A percentile compares a stretch with the other conserved stretches of the same genome.
Evolutionary conservation across 805 yeast species (phyloP).

Genomic region (Saccharomycopsis sp.): DNA sequence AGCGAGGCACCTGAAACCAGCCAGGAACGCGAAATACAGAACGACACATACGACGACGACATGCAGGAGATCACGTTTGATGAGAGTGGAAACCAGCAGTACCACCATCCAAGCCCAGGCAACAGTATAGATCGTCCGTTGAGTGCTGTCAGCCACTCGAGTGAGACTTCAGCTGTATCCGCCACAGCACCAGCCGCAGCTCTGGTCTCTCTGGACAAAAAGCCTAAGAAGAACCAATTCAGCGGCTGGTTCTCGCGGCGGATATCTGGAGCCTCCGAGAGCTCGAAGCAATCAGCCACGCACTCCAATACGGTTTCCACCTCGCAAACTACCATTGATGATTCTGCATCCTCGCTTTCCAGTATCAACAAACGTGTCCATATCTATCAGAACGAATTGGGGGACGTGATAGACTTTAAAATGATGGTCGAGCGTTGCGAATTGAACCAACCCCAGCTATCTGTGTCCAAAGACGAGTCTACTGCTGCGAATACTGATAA

Average conservation of each 20-base stretch:
- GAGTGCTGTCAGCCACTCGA: background rate
- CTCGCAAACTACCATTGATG: background rate
- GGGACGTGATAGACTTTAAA: background rate
- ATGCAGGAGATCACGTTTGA: slow-evolving; percentile 12
- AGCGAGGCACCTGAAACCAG: slow-evolving; percentile 28
- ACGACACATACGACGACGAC: slow-evolving; percentile 10
- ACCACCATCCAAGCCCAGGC: background rate
- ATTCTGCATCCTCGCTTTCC: background rate
- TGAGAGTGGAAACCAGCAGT: background rate
- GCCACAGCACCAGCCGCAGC: background rate
- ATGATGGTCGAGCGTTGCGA: background rate
- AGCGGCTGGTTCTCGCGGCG: slow-evolving; percentile 14
- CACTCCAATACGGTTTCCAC: background rate
- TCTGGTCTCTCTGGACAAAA: background rate
- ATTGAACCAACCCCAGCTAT: background rate
- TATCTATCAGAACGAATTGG: background rate
- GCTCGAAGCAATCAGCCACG: slow-evolving; percentile 1
- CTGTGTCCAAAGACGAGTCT: background rate
- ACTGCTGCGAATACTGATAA: background rate
- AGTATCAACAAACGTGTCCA: background rate
- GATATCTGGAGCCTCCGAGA: slow-evolving; percentile 1
- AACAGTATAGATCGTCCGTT: background rate
- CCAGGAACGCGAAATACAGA: slow-evolving; percentile 4
- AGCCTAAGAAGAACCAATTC: slow-evolving; percentile 1
- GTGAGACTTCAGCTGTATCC: background rate